A percentile compares a stretch with the other conserved stretches of the same genome.
These are phyloP conservation scores for Golubevia sp. DNA, from an alignment of 1,284 basidiomycete genomes.

Conservation along the genomic window DNA sequence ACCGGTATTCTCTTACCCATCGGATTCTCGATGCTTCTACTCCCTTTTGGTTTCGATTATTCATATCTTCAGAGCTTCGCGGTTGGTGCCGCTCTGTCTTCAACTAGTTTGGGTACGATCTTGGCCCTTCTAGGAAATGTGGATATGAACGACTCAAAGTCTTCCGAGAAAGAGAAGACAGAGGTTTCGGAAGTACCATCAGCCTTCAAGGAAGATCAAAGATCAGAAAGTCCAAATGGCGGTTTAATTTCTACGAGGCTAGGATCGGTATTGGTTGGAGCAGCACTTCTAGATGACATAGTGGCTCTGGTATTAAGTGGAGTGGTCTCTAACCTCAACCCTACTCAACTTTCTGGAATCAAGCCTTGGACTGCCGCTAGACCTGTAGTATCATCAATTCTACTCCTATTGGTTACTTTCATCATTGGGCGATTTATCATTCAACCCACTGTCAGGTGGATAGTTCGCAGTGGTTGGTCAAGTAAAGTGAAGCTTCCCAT, in stretches of 20 bases:
- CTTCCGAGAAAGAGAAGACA: not conserved
- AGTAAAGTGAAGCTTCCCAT: no score
- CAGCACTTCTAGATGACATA: constrained; percentile 35
- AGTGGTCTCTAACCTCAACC: constrained; percentile 15
- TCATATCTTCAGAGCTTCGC: constrained; percentile 24
- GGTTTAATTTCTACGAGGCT: constrained; percentile 20
- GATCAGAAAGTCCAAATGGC: not conserved
- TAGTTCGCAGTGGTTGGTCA: not conserved
- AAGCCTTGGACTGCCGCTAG: constrained; percentile 24
- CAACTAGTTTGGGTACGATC: constrained; percentile 29
- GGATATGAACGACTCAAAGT: not conserved
- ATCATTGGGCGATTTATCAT: constrained; percentile 6
- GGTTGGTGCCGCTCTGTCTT: constrained; percentile 21
- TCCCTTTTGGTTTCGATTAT: constrained; percentile 24
- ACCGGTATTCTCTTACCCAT: constrained; percentile 25
- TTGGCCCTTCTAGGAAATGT: constrained; percentile 19
- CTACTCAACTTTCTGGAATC: constrained; percentile 2
- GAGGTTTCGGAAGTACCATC: not conserved
- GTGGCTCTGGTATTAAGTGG: constrained; percentile 26
- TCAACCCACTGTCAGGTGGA: not conserved
- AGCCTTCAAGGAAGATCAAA: not conserved
- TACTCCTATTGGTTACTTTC: constrained; percentile 12
- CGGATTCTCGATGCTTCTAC: constrained; percentile 21
- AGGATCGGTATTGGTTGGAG: constrained; percentile 28
- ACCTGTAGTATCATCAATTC: constrained; percentile 21